These are phyloP conservation scores for Verbena officinalis DNA, from an alignment of 257 asterid species.

Conservation along the genomic window DNA sequence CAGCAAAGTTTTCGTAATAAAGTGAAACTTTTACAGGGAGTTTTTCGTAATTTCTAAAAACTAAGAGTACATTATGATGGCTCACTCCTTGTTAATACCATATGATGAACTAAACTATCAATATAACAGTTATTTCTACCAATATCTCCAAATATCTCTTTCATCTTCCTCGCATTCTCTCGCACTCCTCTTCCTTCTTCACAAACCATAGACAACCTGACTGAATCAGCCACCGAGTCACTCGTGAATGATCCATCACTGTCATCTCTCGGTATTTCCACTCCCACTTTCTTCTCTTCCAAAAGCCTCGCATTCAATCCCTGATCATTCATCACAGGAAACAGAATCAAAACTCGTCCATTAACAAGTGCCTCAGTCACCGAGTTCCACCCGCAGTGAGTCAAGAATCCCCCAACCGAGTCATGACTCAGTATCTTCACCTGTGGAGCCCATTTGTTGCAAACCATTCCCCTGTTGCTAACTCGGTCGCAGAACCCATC, in stretches of 20 bases:
- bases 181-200: slow-evolving; percentile 56
- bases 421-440: slow-evolving; percentile 61
- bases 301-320: slow-evolving; percentile 80
- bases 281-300: slow-evolving; percentile 62
- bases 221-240: slow-evolving; percentile 55
- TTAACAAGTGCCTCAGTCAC: slow-evolving; percentile 66
- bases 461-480: slow-evolving; percentile 31
- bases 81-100: slow-evolving; percentile 33
- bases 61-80: slow-evolving; percentile 11
- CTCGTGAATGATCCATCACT: slow-evolving; percentile 59
- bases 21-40: too few species aligned
- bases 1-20: too few species aligned
- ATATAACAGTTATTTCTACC: slow-evolving; percentile 37
- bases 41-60: too few species aligned
- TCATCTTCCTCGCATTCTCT: slow-evolving; percentile 55
- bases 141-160: slow-evolving; percentile 50
- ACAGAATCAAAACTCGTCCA: slow-evolving; percentile 66
- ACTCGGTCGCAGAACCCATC: slow-evolving; percentile 53
- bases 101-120: slow-evolving; percentile 42
- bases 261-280: slow-evolving; percentile 69
- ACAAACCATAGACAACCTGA: slow-evolving; percentile 54
- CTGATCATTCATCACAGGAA: slow-evolving; percentile 86
- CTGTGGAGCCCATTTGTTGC: slow-evolving; percentile 80
- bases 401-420: slow-evolving; percentile 62
- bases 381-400: slow-evolving; percentile 95